Evolutionary conservation across 768 basidiomycete genomes (phyloP), one percentile per base, ranked within the genome.

Genomic region (Galerina marginata): DNA sequence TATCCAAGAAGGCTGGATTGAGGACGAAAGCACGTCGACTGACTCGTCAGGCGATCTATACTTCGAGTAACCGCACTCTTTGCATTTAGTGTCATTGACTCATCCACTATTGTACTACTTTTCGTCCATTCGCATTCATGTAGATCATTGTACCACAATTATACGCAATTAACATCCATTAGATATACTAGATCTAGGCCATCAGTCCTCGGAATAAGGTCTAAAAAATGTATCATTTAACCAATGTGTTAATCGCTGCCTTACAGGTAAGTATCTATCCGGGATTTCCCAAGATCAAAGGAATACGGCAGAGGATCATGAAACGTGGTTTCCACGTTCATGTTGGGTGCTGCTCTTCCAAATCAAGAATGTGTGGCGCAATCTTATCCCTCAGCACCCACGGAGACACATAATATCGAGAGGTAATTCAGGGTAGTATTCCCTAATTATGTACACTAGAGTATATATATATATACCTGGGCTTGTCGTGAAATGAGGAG

Each of bases 1-100:
- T 23, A 71, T 74, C 56, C 76, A 79, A 6, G 82, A 79, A 47
- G 85, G 84, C 5, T 83, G 79, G 81, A 61, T 84, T 16, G 72
- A 66, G 14, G 60, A 65, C 58, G 50, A 68, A 71, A 57, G 46
- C 23, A 47, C 16, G 20, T 44, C 36, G 10, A 58, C 54, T 10
- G 56, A 62, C 33, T 59, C 48, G 0, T 54, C 52, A 29, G 52
- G 47, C 10, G 53, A 54, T 44, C 39, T 54, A 16, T 61, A 61
- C 40, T 42, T 44, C 12, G 60, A 56, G 20, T 39, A n/a, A 36
- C 15, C 3, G 23, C 29, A 9, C 10, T 54, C 11, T 54, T 4
- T 9, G 10, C 39, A 36, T 23, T 37, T 6, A 39, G 40, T n/a
- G 20, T 10, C 20, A 36, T 26, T 23, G n/a, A 20, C 20, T 20